Base-by-base conservation (phyloP, 202 grass and related monocot species). In the Carex sylvatica region DNA sequence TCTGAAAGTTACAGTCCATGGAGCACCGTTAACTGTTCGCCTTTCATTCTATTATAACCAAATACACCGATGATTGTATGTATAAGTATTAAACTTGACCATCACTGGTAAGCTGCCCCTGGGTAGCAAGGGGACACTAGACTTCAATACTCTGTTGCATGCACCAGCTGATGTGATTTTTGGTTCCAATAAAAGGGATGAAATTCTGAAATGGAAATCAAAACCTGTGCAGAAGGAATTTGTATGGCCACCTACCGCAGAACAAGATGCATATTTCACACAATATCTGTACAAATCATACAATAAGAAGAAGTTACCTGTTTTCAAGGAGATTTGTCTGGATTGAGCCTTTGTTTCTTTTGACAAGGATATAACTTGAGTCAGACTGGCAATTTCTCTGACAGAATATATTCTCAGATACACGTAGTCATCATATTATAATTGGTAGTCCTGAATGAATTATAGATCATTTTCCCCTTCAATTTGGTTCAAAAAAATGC, bases 241-340 rank as follows among this genome's bases (percentile, higher is more conserved):
- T 65, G 0, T 10, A 14, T 91, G 89, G 89, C 87, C 87, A 12
- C 87, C 82, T 30, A 88, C 49, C 35, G 23, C 61, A 23, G 87
- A 74, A 13, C 59, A 86, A 56, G 71, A 84, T 19, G 47, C 64
- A 64, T 47, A 11, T 68, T 71, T 91, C 38, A 62, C 8, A 53
- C 51, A 47, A n/a, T 26, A 4, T 19, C 86, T 97, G 6, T 86
- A 92, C 65, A 81, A 84, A 24, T 81, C 76, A 26, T 52, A 46
- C 51, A 13, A 13, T 13, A 44, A 52, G 6, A 54, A 22, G 22
- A 93, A 91, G 86, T 76, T 97, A 28, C 82, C 86, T 20, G 91
- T 93, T 65, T 93, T 97, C 28, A 3, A 5, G 84, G 85, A 73
- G 52, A 84, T 97, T 85, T 97, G 86, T 85, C 61, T 84, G 5